phyloP scores from a whole-genome alignment of 306 rosid genomes.

The Senna tora region DNA sequence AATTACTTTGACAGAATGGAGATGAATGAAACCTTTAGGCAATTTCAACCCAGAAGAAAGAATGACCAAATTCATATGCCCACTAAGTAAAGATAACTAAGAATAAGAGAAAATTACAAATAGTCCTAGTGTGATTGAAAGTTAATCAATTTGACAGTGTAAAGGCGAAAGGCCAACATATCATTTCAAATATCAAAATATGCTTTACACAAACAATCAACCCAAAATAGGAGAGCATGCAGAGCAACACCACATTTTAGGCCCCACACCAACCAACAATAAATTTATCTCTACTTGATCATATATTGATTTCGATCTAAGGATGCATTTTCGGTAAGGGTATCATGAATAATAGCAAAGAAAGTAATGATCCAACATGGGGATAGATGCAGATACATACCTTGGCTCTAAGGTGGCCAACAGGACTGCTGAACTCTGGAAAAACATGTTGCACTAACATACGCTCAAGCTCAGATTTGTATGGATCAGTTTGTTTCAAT shows the following conservation, averaged over 20 bases:
- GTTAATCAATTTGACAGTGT: not conserved
- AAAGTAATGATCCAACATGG: not conserved
- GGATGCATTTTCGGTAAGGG: not conserved
- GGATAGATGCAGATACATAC: constrained; percentile 43
- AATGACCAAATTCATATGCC: not conserved
- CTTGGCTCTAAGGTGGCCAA: constrained; percentile 98
- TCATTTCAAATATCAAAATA: not conserved
- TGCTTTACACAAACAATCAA: constrained; percentile 17
- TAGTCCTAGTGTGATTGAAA: not conserved
- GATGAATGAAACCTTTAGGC: not conserved
- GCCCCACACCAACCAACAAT: not conserved
- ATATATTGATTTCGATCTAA: not conserved
- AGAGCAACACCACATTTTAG: constrained; percentile 23
- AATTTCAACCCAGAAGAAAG: constrained; percentile 4
- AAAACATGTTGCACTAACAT: constrained; percentile 98
- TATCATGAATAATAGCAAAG: not conserved
- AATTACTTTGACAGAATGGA: not conserved
- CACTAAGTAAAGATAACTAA: not conserved
- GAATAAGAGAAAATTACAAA: not conserved
- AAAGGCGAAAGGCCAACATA: not conserved
- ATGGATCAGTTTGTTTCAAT: constrained; percentile 91
- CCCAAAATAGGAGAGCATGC: not conserved
- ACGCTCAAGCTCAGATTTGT: constrained; percentile 91
- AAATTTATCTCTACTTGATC: not conserved
- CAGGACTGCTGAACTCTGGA: constrained; percentile 90